Conservation (phyloP, 108 stramenopile species). For the Asterionellopsis glacialis region DNA sequence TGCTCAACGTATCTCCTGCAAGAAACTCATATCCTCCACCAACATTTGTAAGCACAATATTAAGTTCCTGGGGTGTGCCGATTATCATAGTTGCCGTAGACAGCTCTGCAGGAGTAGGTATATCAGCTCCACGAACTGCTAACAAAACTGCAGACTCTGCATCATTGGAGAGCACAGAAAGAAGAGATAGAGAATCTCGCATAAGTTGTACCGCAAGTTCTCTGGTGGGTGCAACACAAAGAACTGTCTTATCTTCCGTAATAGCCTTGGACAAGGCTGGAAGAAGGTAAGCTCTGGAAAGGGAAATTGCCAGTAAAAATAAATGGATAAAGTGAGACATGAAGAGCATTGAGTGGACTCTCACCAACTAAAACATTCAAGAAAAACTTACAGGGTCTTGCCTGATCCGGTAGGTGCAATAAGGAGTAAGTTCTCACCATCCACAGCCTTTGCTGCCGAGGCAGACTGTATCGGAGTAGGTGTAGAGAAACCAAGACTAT, state of each 20-base stretch:
- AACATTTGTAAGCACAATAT: slow-evolving; percentile 37
- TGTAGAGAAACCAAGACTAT: slow-evolving; percentile 23
- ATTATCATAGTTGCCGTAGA: slow-evolving; percentile 27
- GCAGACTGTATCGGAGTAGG: slow-evolving; percentile 49
- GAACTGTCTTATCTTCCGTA: slow-evolving; percentile 16
- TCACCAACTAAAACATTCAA: no score
- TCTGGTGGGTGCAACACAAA: slow-evolving; percentile 37
- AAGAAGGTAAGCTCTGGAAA: slow-evolving; percentile 24
- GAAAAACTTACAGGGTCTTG: slow-evolving; percentile 20
- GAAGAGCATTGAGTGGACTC: no score
- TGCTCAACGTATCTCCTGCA: slow-evolving; percentile 36
- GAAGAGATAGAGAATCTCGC: slow-evolving; percentile 28
- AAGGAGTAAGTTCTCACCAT: slow-evolving; percentile 29
- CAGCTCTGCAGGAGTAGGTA: slow-evolving; percentile 28
- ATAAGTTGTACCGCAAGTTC: slow-evolving; percentile 40
- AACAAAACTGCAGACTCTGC: slow-evolving; percentile 19
- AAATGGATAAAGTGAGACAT: no score
- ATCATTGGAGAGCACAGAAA: slow-evolving; percentile 19
- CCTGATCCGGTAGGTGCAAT: slow-evolving; percentile 47
- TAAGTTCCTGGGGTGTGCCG: slow-evolving; percentile 43
- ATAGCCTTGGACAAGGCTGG: slow-evolving; percentile 24
- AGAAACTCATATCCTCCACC: slow-evolving; percentile 33
- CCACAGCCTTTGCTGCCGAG: slow-evolving; percentile 23
- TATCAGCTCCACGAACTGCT: slow-evolving; percentile 30
- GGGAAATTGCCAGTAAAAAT: no score